Base-by-base conservation (phyloP, 352 stramenopile genomes). In the Phytopythium kandeliae region DNA sequence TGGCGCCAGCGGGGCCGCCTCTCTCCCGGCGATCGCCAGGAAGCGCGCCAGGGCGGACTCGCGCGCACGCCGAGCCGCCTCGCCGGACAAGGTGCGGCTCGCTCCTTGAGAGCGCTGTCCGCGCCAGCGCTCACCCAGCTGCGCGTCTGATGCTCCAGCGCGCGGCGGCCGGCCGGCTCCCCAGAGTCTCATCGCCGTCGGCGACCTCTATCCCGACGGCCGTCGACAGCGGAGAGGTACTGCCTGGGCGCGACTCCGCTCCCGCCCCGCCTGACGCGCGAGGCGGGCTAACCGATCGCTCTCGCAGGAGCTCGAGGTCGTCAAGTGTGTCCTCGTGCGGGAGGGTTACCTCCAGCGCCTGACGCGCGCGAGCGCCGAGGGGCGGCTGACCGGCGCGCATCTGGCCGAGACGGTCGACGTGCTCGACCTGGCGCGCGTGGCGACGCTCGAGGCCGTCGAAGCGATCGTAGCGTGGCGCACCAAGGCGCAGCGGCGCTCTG, bases 381-480 rank as follows among this genome's bases (percentile, higher is more conserved):
- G 67, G 1, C 67, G 69, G 49, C 54, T 87, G 17, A 79, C 60
- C 33, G 78, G 74, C 0, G 54, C 67, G n/a, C 60, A 90, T 15
- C 62, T 92, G 10, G 65, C 71, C 4, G 68, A 79, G 17, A 89
- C 92, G 1, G 69, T 89, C 30, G 80, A 97, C 54, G 51, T 97
- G 12, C 61, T 97, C 4, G 91, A 97, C 52, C 60, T 97, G 26
- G 51, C 96, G 8, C 85, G 89, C 0, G 65, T 91, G 22, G 71
- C 83, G 22, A 96, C 86, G 1, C 67, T 97, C n/a, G 88, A 97
- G 26, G 78, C 84, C 5, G 80, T 97, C 17, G 89, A 97, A 45
- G 69, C 80, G 4, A 79, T 97, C 48, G 58, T 66, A 0, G 52
- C 44, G 1, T 97, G 89, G 87, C 77, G 86, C 30, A 65, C 76